Evolutionary conservation across 73 alveolate species (phyloP), one percentile per base, ranked within the genome.

Genomic region (Loxodes magnus): DNA sequence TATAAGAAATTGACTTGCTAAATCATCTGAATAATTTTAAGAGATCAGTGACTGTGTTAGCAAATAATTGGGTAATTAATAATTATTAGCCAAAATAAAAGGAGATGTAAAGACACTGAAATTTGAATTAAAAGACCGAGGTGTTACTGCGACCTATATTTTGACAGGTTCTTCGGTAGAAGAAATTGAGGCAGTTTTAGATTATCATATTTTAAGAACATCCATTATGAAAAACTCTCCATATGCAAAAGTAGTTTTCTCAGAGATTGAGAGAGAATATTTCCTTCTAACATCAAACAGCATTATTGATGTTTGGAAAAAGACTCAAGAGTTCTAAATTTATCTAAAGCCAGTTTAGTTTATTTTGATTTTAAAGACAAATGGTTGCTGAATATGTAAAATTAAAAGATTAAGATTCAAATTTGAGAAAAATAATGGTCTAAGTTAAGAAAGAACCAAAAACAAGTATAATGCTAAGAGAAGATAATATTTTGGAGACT

Each of bases 341-440:
- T 90, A 82, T 57, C 84, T 92, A 34, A 97, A 88, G 56, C 99
- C 99, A 31, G 94, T 92, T 19, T 92, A 69, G 87, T 86, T 27
- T 65, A 90, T 56, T 97, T 94, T 26, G 99, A 92, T 62, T 88
- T 92, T 80, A 89, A 56, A 92, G 86, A 77, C 92, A 88, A 67
- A 71, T 92, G 43, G 95, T 96, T 4, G 67, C 59, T 62, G 99
- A 92, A 73, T 94, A 89, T 30, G 78, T 82, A 39, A 81, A 84
- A 48, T 92, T 92, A 59, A 81, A 74, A 39, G 88, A 82, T 70
- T 89, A 88, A n/a, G 97, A 92, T 64, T 65, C 82, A 5, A 77
- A 83, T 73, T 92, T 97, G 99, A 79, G 82, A 49, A 82, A 79
- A 35, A 56, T 81, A 52, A 92, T 92, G 99, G 74, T 63, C 25